Conservation (phyloP, 805 yeast genomes). For the Teunomyces atbi region DNA sequence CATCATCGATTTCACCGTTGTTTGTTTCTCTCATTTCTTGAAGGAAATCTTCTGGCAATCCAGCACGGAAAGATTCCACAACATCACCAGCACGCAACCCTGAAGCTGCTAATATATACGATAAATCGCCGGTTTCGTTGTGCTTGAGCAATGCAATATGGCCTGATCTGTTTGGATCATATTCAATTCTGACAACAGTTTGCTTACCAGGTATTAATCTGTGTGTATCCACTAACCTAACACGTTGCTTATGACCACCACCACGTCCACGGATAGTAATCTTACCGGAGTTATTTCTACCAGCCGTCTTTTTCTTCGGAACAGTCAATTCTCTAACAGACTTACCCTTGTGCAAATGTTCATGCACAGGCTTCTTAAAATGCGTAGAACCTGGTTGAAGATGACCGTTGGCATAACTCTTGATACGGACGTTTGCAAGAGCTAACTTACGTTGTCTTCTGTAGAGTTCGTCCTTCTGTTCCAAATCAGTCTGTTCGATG, state of each 20-base stretch:
- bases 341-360: slow-evolving; percentile 81
- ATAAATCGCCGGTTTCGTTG: slow-evolving; percentile 54
- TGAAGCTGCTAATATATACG: slow-evolving; percentile 87
- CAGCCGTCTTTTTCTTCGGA: slow-evolving; percentile 71
- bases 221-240: slow-evolving; percentile 75
- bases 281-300: slow-evolving; percentile 85
- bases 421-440: slow-evolving; percentile 67
- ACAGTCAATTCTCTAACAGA: slow-evolving; percentile 76
- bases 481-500: slow-evolving; percentile 64
- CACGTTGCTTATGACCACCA: slow-evolving; percentile 92
- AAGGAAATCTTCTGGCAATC: slow-evolving; percentile 73
- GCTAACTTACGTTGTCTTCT: slow-evolving; percentile 72
- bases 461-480: slow-evolving; percentile 70
- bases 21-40: slow-evolving; percentile 61
- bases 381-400: slow-evolving; percentile 86
- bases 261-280: slow-evolving; percentile 94
- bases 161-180: slow-evolving; percentile 91
- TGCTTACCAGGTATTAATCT: slow-evolving; percentile 70
- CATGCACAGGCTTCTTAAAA: slow-evolving; percentile 84
- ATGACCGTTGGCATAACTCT: slow-evolving; percentile 65
- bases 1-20: slow-evolving; percentile 89
- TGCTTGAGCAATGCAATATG: slow-evolving; percentile 86
- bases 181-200: slow-evolving; percentile 83
- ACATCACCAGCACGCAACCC: slow-evolving; percentile 91
- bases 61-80: slow-evolving; percentile 86